Percentiles rank a stretch among this genome's conserved stretches.
Evolutionary conservation across 2,329 filamentous ascomycete species (phyloP).

Genomic region (Cephalotrichum gorgonifer): DNA sequence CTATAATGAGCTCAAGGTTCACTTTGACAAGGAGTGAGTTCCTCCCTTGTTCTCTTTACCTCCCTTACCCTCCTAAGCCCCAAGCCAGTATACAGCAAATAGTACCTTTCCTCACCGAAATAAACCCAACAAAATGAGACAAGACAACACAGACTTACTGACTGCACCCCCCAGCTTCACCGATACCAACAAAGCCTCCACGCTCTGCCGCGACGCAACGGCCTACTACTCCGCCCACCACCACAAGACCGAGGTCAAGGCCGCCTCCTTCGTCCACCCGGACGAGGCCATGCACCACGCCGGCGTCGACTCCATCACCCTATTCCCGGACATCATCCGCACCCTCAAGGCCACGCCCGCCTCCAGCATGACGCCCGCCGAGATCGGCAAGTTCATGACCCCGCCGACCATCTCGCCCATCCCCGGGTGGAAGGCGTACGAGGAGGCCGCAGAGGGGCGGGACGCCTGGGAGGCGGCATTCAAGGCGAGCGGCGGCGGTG

Average conservation of each 20-base stretch:
- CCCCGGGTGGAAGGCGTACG: conserved; percentile 14
- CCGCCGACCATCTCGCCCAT: conserved; percentile 17
- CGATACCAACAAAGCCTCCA: conserved; percentile 37
- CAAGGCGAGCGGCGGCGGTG: conserved; percentile 31
- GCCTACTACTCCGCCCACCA: conserved; percentile 34
- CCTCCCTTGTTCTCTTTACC: not conserved
- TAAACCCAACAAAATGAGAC: not conserved
- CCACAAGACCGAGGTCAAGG: conserved; percentile 38
- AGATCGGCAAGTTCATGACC: conserved; percentile 18
- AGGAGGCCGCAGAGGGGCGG: conserved; percentile 25
- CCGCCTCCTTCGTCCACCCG: conserved; percentile 45
- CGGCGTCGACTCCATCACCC: conserved; percentile 47
- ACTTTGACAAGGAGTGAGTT: conserved; percentile 39
- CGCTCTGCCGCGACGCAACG: conserved; percentile 40
- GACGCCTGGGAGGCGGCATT: conserved; percentile 38
- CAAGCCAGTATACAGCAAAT: too few species aligned
- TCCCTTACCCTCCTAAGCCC: not conserved
- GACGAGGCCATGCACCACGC: conserved; percentile 49
- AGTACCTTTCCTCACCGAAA: not conserved
- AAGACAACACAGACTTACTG: not conserved
- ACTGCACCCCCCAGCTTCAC: conserved; percentile 24
- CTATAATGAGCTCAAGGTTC: conserved; percentile 54
- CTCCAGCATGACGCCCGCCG: conserved; percentile 17
- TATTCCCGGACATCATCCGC: conserved; percentile 41
- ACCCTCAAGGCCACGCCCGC: conserved; percentile 28